Evolutionary conservation across 2,329 filamentous ascomycete genomes (phyloP).

Genomic region (Pseudocercospora vitis): DNA sequence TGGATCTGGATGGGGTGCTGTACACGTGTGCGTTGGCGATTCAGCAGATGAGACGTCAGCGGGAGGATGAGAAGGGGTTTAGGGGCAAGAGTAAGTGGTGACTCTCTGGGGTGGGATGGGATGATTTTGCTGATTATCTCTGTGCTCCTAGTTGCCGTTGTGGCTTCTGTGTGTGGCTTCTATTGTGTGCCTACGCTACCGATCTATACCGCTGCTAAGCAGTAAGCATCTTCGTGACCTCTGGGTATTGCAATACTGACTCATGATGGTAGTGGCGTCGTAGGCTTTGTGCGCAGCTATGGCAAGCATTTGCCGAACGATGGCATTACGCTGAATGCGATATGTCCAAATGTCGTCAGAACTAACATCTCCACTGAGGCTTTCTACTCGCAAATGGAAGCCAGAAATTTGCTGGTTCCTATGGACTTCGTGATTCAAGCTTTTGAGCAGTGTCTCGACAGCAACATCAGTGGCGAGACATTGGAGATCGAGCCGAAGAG

Average conservation of each 20-base stretch:
- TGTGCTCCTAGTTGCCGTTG: constrained; percentile 30
- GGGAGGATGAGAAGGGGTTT: constrained; percentile 35
- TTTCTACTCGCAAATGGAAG: constrained; percentile 44
- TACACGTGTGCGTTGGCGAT: constrained; percentile 45
- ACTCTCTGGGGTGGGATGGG: not conserved
- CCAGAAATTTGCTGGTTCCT: constrained; percentile 39
- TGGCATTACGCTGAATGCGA: constrained; percentile 45
- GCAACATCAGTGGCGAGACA: constrained; percentile 43
- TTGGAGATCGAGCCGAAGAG: constrained; percentile 45
- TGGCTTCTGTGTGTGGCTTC: constrained; percentile 46
- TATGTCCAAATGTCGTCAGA: constrained; percentile 45
- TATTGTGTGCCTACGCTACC: constrained; percentile 40
- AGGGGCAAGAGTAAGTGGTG: constrained; percentile 42
- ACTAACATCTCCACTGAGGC: constrained; percentile 37
- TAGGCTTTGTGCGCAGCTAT: constrained; percentile 44
- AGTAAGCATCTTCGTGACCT: constrained; percentile 26
- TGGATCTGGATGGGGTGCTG: constrained; percentile 46
- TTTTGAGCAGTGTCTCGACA: constrained; percentile 42
- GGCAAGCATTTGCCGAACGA: constrained; percentile 44
- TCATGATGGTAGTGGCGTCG: constrained; percentile 31
- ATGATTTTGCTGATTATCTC: not conserved
- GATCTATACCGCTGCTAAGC: constrained; percentile 45
- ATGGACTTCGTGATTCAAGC: constrained; percentile 45
- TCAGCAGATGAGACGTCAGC: constrained; percentile 48
- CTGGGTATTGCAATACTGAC: constrained; percentile 18